Base-by-base conservation (phyloP, 83 land plant genomes). In the Thuja plicata region DNA sequence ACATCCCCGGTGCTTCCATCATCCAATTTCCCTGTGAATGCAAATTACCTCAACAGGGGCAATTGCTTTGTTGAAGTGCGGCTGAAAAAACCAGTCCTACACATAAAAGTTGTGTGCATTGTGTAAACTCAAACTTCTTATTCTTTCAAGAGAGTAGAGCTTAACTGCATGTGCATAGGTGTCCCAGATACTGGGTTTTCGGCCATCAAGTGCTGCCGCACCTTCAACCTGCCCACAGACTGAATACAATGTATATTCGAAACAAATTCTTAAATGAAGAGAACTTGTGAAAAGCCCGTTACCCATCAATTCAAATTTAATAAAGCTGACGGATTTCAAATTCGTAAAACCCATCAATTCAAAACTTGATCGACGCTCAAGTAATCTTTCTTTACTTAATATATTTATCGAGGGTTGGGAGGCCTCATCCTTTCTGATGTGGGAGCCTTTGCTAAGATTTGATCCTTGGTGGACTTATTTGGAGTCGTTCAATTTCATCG, bases 1-100 rank as follows among this genome's bases (percentile, higher is more conserved):
- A 91, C 88, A 45, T 89, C 90, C 12, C 57, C 91, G 0, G 43
- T 92, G 77, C 92, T 82, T 50, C 89, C 89, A 60, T 89, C 93
- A 16, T 52, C 35, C 62, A 89, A 79, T 21, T 81, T 88, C 30
- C 92, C 93, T 92, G 90, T 32, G 3, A 71, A 2, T 46, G 27
- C 88, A 74, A 48, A 21, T 24, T 21, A 8, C 19, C 66, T 55
- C 66, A 43, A 24, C 30, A 19, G 37, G 5, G 32, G 85, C 85
- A 83, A 21, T 41, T 41, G 13, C 3, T 40, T 32, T 74, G 0
- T 74, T 74, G 78, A 74, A 74, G 16, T 74, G 78, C 32, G 78
- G 37, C 78, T 30, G 34, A 30, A 74, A 32, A 74, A 32, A 74
- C 11, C 1, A 32, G 37, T 19, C 70, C 32, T 10, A 74, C 37